phyloP scores from a whole-genome alignment of 805 yeast genomes.

The Schizosaccharomyces octosporus region DNA sequence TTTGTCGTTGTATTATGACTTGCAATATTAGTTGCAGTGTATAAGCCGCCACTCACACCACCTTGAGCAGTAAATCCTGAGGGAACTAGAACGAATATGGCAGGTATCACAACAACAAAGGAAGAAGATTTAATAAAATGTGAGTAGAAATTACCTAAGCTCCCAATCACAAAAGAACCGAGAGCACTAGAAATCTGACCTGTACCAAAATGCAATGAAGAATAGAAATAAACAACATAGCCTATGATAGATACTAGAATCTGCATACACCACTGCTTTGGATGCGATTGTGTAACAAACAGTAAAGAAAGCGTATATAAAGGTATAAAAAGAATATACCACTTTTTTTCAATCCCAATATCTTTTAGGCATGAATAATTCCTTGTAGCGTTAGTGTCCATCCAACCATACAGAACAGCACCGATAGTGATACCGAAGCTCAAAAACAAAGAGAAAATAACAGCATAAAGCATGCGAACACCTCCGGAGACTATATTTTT shows the following conservation, averaged over 20 bases:
- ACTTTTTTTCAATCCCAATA: not conserved
- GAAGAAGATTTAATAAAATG: constrained; percentile 49
- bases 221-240: constrained; percentile 63
- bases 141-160: constrained; percentile 69
- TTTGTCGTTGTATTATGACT: constrained; percentile 9
- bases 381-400: not conserved
- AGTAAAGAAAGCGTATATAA: constrained; percentile 36
- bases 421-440: constrained; percentile 62
- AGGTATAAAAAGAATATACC: constrained; percentile 31
- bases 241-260: constrained; percentile 51
- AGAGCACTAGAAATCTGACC: constrained; percentile 73
- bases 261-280: constrained; percentile 71
- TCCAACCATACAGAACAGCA: constrained; percentile 64
- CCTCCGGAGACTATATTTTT: constrained; percentile 80
- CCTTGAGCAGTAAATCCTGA: constrained; percentile 84
- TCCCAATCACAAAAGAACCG: constrained; percentile 77
- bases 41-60: constrained; percentile 55
- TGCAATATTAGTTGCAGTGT: constrained; percentile 12
- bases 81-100: constrained; percentile 83
- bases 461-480: constrained; percentile 89
- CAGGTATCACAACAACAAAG: constrained; percentile 87
- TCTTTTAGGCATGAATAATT: not conserved
- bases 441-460: constrained; percentile 39
- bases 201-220: constrained; percentile 36
- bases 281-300: constrained; percentile 61